Conservation (phyloP, 805 yeast genomes). For the Saccharomycopsis capsularis region DNA sequence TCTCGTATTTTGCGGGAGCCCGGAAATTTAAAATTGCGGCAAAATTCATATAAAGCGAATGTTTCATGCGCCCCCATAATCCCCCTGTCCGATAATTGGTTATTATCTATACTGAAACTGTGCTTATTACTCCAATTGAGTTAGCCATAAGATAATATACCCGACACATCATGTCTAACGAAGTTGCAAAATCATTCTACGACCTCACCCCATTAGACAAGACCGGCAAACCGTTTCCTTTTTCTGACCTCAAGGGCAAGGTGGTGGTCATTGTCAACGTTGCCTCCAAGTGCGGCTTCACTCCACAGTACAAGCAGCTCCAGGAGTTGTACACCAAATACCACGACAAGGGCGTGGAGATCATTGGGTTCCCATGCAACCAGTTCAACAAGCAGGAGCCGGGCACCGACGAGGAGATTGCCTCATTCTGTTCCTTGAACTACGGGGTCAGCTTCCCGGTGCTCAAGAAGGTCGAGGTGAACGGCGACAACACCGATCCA, state of each 20-base stretch:
- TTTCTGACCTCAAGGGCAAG: constrained; percentile 61
- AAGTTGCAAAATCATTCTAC: constrained; percentile 40
- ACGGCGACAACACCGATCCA: constrained; percentile 75
- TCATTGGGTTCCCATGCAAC: constrained; percentile 85
- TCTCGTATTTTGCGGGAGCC: no score
- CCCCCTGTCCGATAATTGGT: no score
- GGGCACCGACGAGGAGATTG: constrained; percentile 61
- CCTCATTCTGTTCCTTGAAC: constrained; percentile 66
- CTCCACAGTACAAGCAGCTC: constrained; percentile 71
- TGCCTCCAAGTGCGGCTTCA: constrained; percentile 81
- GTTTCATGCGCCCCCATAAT: no score
- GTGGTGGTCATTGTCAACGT: constrained; percentile 81
- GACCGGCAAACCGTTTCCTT: constrained; percentile 51
- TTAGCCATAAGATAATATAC: no score
- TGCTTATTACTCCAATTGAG: no score
- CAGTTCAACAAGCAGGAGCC: constrained; percentile 84
- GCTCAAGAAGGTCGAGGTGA: constrained; percentile 80
- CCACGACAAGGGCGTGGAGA: constrained; percentile 55
- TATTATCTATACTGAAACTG: no score
- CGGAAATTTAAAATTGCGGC: no score
- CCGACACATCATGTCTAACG: neutral
- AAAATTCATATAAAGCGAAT: no score
- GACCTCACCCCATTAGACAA: constrained; percentile 58
- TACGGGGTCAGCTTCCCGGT: constrained; percentile 92
- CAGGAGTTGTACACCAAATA: constrained; percentile 65